Conservation (phyloP, 106 monocot genomes). For the Phalaenopsis aphrodite region DNA sequence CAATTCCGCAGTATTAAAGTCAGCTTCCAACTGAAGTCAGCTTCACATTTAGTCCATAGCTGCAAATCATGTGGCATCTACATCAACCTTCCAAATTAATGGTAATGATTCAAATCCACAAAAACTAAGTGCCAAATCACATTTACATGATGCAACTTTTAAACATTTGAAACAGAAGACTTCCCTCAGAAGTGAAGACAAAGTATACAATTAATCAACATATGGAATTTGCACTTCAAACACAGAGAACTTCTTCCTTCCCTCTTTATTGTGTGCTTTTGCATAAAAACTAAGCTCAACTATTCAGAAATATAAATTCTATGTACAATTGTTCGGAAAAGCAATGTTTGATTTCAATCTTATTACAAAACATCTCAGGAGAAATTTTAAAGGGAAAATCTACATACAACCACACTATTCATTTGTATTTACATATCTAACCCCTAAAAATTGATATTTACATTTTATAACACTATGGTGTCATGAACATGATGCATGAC, state of each 20-base stretch:
- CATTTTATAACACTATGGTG: no score
- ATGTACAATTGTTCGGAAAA: conserved; percentile 13
- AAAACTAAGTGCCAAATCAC: background rate
- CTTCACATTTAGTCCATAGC: no score
- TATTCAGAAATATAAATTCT: background rate
- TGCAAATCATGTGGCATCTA: background rate
- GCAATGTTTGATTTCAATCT: background rate
- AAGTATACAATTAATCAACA: background rate
- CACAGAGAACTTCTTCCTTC: background rate
- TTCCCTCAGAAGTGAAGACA: background rate
- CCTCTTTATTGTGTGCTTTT: background rate
- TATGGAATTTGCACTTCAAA: background rate
- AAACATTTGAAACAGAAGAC: background rate
- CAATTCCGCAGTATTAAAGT: no score
- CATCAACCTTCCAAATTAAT: background rate
- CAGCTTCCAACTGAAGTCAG: no score
- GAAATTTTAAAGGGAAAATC: background rate
- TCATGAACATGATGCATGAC: no score
- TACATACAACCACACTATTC: no score
- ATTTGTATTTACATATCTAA: no score
- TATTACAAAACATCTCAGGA: background rate
- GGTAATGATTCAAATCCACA: background rate
- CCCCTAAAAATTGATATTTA: no score
- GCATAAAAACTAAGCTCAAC: background rate
- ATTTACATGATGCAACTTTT: background rate